A percentile compares a stretch with the other conserved stretches of the same genome.
Evolutionary conservation across 768 basidiomycete species (phyloP).

Genomic region (Lentinus brumalis): DNA sequence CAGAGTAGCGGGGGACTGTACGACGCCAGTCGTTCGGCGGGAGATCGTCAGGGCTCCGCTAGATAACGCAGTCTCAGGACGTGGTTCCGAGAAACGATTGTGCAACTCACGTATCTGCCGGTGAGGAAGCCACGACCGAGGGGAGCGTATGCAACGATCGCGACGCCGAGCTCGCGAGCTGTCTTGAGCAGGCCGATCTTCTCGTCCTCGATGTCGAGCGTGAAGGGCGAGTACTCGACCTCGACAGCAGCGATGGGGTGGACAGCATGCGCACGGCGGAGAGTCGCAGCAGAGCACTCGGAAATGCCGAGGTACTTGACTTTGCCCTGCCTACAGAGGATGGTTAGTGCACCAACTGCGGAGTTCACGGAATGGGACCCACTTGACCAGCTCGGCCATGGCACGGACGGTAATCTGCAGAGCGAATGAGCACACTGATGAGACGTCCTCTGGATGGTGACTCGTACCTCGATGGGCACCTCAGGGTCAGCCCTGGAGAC

Average conservation of each 20-base stretch:
- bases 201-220: slow-evolving; percentile 45
- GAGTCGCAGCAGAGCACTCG: slow-evolving; percentile 28
- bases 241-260: slow-evolving; percentile 48
- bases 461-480: slow-evolving; percentile 28
- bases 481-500: slow-evolving; percentile 28
- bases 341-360: neutral
- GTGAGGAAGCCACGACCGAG: slow-evolving; percentile 34
- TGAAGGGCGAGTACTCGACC: slow-evolving; percentile 49
- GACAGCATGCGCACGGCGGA: slow-evolving; percentile 38
- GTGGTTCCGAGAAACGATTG: neutral
- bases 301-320: slow-evolving; percentile 33
- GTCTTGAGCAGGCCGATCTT: slow-evolving; percentile 41
- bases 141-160: slow-evolving; percentile 48
- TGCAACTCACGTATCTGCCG: slow-evolving; percentile 26
- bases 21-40: slow-evolving; percentile 30
- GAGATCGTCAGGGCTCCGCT: slow-evolving; percentile 29
- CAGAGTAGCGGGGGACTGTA: slow-evolving; percentile 26
- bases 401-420: slow-evolving; percentile 22
- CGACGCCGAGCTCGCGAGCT: slow-evolving; percentile 45
- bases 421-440: slow-evolving; percentile 27
- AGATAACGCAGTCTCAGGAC: slow-evolving; percentile 20
- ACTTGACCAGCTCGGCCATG: slow-evolving; percentile 33
- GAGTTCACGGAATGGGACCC: neutral
- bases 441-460: slow-evolving; percentile 23
- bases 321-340: slow-evolving; percentile 31